phyloP scores from a whole-genome alignment of 192 early-diverging fungal genomes.

The Spinellus fusiger region DNA sequence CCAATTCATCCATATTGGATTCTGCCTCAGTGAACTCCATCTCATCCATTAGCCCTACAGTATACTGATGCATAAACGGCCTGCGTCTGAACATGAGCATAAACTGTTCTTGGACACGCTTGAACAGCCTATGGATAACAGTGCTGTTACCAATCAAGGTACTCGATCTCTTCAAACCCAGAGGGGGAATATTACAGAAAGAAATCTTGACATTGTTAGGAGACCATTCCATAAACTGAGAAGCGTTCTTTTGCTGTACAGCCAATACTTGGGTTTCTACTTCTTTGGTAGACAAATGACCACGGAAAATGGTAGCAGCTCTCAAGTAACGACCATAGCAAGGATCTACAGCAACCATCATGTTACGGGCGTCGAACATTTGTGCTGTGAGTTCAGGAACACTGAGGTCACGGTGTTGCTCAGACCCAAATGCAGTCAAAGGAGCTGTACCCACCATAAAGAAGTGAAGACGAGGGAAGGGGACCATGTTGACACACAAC shows the following conservation, averaged over 20 bases:
- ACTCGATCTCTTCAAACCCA: conserved; percentile 82
- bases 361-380: conserved; percentile 88
- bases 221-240: conserved; percentile 93
- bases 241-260: conserved; percentile 63
- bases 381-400: conserved; percentile 83
- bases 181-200: conserved; percentile 85
- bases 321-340: conserved; percentile 95
- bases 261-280: conserved; percentile 70
- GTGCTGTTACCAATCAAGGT: conserved; percentile 91
- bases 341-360: conserved; percentile 94
- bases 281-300: conserved; percentile 70
- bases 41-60: conserved; percentile 85
- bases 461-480: conserved; percentile 99
- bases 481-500: conserved; percentile 45
- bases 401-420: conserved; percentile 84
- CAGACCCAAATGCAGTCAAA: conserved; percentile 76
- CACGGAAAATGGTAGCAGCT: conserved; percentile 76
- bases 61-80: conserved; percentile 96
- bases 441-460: conserved; percentile 96
- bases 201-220: conserved; percentile 90
- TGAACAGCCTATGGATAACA: conserved; percentile 87
- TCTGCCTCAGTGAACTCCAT: conserved; percentile 39
- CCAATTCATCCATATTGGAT: conserved; percentile 97
- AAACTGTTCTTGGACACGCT: conserved; percentile 85
- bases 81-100: conserved; percentile 86